A percentile compares a stretch with the other conserved stretches of the same genome.
Evolutionary conservation across 495 filamentous ascomycete genomes (phyloP).

Genomic region (Bacidia rubella): DNA sequence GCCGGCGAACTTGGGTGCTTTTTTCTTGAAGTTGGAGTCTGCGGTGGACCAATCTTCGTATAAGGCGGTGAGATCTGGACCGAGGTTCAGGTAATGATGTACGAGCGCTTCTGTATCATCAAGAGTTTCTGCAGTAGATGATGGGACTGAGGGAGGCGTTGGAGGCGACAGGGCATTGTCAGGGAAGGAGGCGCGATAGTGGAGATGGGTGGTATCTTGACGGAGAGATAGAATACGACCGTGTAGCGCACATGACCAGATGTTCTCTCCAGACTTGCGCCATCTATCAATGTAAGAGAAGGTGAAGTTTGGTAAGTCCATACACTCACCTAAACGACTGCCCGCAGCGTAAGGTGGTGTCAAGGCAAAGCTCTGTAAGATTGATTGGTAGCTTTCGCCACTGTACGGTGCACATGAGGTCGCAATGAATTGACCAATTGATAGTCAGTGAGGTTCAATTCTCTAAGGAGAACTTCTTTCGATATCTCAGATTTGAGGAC

Average conservation of each 20-base stretch:
- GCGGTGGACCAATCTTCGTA: conserved; percentile 78
- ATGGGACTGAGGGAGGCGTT: conserved; percentile 24
- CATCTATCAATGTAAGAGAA: conserved; percentile 50
- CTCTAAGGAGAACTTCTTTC: too few relatives aligned
- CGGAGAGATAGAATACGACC: conserved; percentile 73
- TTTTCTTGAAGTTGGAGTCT: conserved; percentile 82
- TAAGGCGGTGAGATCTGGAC: conserved; percentile 53
- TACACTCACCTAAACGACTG: conserved; percentile 62
- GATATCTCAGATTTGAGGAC: not conserved
- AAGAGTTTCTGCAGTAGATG: conserved; percentile 13
- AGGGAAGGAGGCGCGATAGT: conserved; percentile 64
- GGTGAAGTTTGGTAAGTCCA: not conserved
- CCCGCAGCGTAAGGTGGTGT: conserved; percentile 81
- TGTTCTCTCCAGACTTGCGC: conserved; percentile 61
- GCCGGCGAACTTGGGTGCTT: conserved; percentile 74
- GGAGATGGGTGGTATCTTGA: conserved; percentile 65
- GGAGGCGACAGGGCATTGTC: conserved; percentile 18
- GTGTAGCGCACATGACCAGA: conserved; percentile 85
- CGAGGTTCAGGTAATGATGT: conserved; percentile 70
- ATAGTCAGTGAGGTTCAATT: too few relatives aligned
- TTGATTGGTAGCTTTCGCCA: conserved; percentile 75
- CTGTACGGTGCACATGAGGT: conserved; percentile 32
- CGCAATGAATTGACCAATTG: not conserved
- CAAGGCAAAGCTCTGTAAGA: conserved; percentile 72
- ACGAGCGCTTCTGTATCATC: conserved; percentile 55